These are phyloP conservation scores for Staphylotrichum longicolle DNA, from an alignment of 495 filamentous ascomycete species.

Conservation along the genomic window DNA sequence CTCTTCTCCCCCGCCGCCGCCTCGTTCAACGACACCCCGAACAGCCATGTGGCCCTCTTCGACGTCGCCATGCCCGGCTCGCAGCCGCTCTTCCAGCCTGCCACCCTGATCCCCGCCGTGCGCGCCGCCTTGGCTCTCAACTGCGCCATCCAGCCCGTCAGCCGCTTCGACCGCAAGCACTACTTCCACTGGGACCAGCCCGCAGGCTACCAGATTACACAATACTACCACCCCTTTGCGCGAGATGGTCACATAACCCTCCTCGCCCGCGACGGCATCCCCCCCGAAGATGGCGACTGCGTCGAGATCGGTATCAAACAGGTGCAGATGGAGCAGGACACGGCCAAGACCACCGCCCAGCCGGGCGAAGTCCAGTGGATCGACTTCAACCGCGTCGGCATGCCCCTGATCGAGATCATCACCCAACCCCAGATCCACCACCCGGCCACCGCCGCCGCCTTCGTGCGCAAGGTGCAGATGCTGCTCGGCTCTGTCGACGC, in stretches of 20 bases:
- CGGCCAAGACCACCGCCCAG: slow-evolving; percentile 85
- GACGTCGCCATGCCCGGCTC: slow-evolving; percentile 87
- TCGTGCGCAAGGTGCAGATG: slow-evolving; percentile 84
- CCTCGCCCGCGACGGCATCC: slow-evolving; percentile 74
- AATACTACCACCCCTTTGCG: slow-evolving; percentile 90
- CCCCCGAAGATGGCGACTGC: slow-evolving; percentile 61
- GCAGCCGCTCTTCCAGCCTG: slow-evolving; percentile 81
- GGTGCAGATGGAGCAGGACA: slow-evolving; percentile 96
- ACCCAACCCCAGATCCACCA: slow-evolving; percentile 82
- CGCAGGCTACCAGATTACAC: slow-evolving; percentile 93
- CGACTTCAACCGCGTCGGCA: slow-evolving; percentile 90
- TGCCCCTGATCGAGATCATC: slow-evolving; percentile 93
- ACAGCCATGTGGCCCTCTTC: slow-evolving; percentile 82
- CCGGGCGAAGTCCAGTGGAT: slow-evolving; percentile 70
- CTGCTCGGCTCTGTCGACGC: slow-evolving; percentile 78
- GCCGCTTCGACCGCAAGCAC: slow-evolving; percentile 92
- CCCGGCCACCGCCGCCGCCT: slow-evolving; percentile 78
- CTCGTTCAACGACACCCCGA: slow-evolving; percentile 66
- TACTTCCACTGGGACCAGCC: slow-evolving; percentile 99
- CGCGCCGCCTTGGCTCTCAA: slow-evolving; percentile 82
- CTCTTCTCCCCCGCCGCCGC: slow-evolving; percentile 76
- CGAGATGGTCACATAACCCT: slow-evolving; percentile 69
- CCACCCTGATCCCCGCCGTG: slow-evolving; percentile 81
- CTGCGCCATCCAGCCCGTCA: slow-evolving; percentile 71
- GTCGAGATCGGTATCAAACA: slow-evolving; percentile 81